Evolutionary conservation across 305 asterid species (phyloP), one percentile per base, ranked within the genome.

Genomic region (Fraxinus dipetala): DNA sequence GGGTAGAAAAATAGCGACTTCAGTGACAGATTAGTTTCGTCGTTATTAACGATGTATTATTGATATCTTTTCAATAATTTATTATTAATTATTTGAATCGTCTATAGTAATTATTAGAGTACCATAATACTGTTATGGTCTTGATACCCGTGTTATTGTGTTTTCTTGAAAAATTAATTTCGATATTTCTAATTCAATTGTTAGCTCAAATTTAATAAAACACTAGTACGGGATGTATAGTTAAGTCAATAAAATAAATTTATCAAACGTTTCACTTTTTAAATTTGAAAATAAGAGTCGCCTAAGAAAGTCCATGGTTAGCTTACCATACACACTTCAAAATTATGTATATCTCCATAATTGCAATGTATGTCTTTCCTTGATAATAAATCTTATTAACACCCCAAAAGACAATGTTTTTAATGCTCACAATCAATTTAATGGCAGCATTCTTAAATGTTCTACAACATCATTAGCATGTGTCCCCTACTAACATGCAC

Each of bases 331-430:
- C 9, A 16, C 22, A 18, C 26, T 56, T 56, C 67, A 45, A 45
- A 45, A 13, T 13, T 45, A 45, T 45, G 56, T 13, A 0, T 0
- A 45, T 45, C 56, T 45, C 56, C 18, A 45, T 45, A 45, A 45
- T 45, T 45, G 56, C 56, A 45, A 45, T 13, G 1, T 13, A 45
- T 11, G 51, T 43, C 51, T 10, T 9, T 14, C 45, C 16, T 51
- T 14, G 26, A 6, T 56, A 1, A 7, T 16, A 51, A 56, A 56
- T 56, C 61, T 51, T 13, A 16, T 16, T 4, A 51, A 45, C 22
- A 16, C 22, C 20, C 61, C 45, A 26, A 81, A 80, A 82, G 81
- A 84, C 76, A 38, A 30, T 8, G 69, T 59, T 69, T 65, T 78
- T 48, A 72, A 40, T 56, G 82, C 77, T 82, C 80, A 81, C 24